These are phyloP conservation scores for Mycosphaerella sp. DNA, from an alignment of 2,329 filamentous ascomycete species.

Conservation along the genomic window DNA sequence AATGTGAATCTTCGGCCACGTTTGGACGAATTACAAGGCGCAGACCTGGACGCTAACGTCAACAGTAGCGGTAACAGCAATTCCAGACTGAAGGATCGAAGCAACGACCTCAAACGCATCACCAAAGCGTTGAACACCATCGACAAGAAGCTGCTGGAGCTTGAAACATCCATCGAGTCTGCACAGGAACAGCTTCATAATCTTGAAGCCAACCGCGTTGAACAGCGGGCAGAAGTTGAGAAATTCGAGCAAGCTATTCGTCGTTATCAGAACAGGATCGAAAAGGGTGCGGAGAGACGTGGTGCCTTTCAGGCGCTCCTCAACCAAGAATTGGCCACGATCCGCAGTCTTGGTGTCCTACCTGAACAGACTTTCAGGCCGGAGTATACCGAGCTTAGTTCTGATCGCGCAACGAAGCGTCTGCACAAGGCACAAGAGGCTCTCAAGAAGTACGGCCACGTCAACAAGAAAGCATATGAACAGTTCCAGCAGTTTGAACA, in stretches of 20 bases:
- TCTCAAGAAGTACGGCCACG: constrained; percentile 92
- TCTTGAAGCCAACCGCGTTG: constrained; percentile 52
- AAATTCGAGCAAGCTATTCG: constrained; percentile 72
- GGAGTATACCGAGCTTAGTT: constrained; percentile 69
- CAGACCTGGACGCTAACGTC: constrained; percentile 60
- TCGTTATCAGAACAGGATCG: constrained; percentile 80
- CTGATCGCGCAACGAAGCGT: constrained; percentile 58
- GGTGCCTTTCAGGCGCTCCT: constrained; percentile 70
- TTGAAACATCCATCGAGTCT: constrained; percentile 65
- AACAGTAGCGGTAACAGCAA: constrained; percentile 48
- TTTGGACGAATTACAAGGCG: constrained; percentile 75
- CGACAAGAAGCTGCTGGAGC: constrained; percentile 62
- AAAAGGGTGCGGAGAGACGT: constrained; percentile 86
- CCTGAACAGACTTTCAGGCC: constrained; percentile 91
- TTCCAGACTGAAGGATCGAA: constrained; percentile 65
- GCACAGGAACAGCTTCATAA: constrained; percentile 49
- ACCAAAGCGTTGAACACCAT: constrained; percentile 61
- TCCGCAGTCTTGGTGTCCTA: constrained; percentile 84
- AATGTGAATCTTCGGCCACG: constrained; percentile 83
- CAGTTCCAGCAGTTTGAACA: constrained; percentile 97
- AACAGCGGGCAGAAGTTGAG: constrained; percentile 65
- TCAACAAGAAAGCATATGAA: constrained; percentile 99
- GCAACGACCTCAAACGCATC: constrained; percentile 73
- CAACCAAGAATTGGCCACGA: constrained; percentile 76
- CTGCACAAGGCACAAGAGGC: constrained; percentile 88